These are phyloP conservation scores for Cyberlindnera lachancei DNA, from an alignment of 805 yeast species.

Conservation along the genomic window DNA sequence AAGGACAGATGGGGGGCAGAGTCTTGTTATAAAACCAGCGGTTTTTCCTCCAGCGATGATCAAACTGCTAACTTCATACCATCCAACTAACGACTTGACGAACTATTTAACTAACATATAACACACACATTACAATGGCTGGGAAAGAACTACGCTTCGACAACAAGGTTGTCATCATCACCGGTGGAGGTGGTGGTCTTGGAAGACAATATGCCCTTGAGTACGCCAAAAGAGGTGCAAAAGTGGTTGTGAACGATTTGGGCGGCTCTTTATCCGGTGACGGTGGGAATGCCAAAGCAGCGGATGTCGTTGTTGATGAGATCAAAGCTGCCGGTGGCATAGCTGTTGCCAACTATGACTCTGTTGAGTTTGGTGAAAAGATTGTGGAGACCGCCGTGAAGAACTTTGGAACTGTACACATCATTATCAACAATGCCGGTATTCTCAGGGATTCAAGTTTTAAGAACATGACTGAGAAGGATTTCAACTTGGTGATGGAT, in stretches of 20 bases:
- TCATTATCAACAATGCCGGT: conserved; percentile 91
- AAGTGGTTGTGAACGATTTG: conserved; percentile 89
- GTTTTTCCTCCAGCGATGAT: too few species aligned
- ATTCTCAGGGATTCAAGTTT: conserved; percentile 83
- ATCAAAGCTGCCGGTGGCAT: conserved; percentile 67
- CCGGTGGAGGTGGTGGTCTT: conserved; percentile 97
- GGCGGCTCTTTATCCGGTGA: conserved; percentile 79
- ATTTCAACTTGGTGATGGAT: conserved; percentile 70
- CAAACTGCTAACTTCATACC: too few species aligned
- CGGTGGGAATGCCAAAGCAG: conserved; percentile 67
- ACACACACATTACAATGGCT: neutral
- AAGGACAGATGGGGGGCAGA: too few species aligned
- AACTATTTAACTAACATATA: too few species aligned
- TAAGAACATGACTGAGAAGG: conserved; percentile 76
- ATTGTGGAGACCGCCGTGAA: conserved; percentile 82
- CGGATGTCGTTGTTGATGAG: conserved; percentile 85
- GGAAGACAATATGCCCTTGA: conserved; percentile 85
- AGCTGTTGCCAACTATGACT: conserved; percentile 93
- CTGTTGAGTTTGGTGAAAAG: conserved; percentile 77
- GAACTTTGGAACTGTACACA: conserved; percentile 81
- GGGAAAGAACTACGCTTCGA: conserved; percentile 45
- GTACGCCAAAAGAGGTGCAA: conserved; percentile 86
- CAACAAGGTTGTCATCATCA: conserved; percentile 83
- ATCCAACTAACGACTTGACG: too few species aligned
- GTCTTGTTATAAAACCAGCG: too few species aligned